Base-by-base conservation (phyloP, 208 protist genomes). In the Trypanosomatidae sp. region DNA sequence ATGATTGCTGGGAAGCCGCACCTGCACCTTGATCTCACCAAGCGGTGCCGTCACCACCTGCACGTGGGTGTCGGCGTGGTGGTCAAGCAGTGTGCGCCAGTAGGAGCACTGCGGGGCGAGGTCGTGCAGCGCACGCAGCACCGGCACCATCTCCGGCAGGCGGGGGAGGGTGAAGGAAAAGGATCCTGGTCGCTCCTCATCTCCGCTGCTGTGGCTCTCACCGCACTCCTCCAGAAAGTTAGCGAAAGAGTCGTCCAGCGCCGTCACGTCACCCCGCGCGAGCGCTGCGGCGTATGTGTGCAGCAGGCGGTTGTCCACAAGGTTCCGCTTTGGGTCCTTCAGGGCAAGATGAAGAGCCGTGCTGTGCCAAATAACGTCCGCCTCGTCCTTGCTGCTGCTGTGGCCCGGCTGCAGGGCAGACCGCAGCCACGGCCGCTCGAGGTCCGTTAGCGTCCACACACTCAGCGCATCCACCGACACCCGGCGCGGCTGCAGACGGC, bases 181-280 rank as follows among this genome's bases (percentile, higher is more conserved):
- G 17, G 22, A 19, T 2, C 25, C 39, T 0, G 92, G 92, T 1
- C 73, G 65, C 33, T 91, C 87, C 19, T 41, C 65, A 17, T 60
- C 39, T 36, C 1, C 36, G 47, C n/a, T 52, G 22, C 60, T 60
- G 71, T 96, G 86, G 66, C 83, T 92, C 72, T 96, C 89, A 0
- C 92, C 92, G 68, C 92, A 96, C 67, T 93, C 89, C 64, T 96
- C 92, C n/a, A 96, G 39, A 68, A 92, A 96, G 30, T 83, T 60
- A 2, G 80, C 15, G 71, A 96, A 96, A 58, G 80, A 87, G 15
- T 64, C 50, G 64, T 92, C 74, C 1, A 74, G 39, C 1, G 82
- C 64, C 13, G 82, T 77, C 6, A 96, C 25, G 28, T 90, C 73
- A 1, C 85, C 88, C 0, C 67, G 62, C 10, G 59, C 76, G 13